Conservation (phyloP, 139 green algal genomes). For the Prasinococcaceae sp. region DNA sequence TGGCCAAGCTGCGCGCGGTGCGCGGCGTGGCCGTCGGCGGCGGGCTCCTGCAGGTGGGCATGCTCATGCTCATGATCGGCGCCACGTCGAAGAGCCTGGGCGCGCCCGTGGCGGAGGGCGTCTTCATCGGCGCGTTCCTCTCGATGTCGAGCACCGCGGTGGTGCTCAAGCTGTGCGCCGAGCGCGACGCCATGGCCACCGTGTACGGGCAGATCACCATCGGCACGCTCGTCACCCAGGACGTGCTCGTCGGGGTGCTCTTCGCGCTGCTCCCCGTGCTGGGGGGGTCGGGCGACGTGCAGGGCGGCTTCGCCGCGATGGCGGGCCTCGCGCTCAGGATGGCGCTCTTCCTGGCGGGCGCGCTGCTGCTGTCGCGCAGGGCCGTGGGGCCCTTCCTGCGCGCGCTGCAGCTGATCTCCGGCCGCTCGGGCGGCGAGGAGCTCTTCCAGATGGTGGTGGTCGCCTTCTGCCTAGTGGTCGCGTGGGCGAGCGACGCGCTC, state of each 20-base stretch:
- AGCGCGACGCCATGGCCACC: conserved; percentile 27
- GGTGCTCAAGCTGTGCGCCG: conserved; percentile 77
- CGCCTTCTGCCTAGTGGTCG: conserved; percentile 53
- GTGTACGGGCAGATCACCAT: conserved; percentile 76
- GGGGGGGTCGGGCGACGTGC: not conserved
- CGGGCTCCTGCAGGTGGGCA: conserved; percentile 33
- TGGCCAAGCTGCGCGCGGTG: conserved; percentile 62
- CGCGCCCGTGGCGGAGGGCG: conserved; percentile 35
- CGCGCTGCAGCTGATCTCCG: conserved; percentile 26
- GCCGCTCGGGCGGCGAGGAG: conserved; percentile 45
- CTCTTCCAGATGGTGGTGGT: conserved; percentile 67
- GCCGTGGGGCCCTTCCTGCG: conserved; percentile 43
- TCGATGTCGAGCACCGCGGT: conserved; percentile 67
- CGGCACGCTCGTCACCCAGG: conserved; percentile 79
- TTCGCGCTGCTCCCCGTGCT: conserved; percentile 7
- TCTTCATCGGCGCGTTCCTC: conserved; percentile 83
- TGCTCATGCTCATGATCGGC: conserved; percentile 32
- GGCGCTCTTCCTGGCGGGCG: conserved; percentile 19
- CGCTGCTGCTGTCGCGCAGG: conserved; percentile 28
- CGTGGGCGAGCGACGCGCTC: conserved; percentile 23
- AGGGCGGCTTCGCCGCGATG: not conserved
- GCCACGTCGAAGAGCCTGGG: conserved; percentile 7
- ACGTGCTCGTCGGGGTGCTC: conserved; percentile 63
- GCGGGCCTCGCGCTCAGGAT: conserved; percentile 10
- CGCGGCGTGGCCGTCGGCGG: conserved; percentile 66